Conservation (phyloP, 345 rosid species). For the Melastoma malabathricum region DNA sequence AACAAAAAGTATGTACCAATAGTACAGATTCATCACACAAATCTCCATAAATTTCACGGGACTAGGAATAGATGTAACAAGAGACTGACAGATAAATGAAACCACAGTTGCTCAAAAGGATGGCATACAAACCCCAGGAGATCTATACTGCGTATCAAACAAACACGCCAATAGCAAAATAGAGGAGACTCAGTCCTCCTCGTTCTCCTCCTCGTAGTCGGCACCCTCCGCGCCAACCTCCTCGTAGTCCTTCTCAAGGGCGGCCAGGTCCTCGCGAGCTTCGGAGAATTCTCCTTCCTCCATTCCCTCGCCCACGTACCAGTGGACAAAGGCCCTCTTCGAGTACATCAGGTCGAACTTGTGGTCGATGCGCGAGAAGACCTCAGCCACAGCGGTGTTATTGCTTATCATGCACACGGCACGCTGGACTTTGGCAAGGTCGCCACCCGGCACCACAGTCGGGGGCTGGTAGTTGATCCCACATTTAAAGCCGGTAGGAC, state of each 20-base stretch:
- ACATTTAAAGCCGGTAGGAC: slow-evolving; percentile 60
- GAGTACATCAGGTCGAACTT: slow-evolving; percentile 63
- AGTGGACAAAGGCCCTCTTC: slow-evolving; percentile 57
- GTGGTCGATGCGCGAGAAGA: slow-evolving; percentile 53
- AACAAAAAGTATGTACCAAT: too few relatives aligned
- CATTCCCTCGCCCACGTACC: slow-evolving; percentile 76
- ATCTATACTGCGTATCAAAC: too few relatives aligned
- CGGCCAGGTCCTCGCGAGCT: slow-evolving; percentile 59
- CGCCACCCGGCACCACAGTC: slow-evolving; percentile 64
- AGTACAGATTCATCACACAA: too few relatives aligned
- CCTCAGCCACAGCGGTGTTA: slow-evolving; percentile 60
- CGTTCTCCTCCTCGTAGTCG: slow-evolving; percentile 47
- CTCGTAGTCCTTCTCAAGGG: slow-evolving; percentile 42
- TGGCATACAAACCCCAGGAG: too few relatives aligned
- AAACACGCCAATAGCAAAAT: too few relatives aligned
- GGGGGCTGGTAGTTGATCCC: slow-evolving; percentile 68
- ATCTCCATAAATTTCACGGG: too few relatives aligned
- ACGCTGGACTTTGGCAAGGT: slow-evolving; percentile 57
- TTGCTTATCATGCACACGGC: slow-evolving; percentile 64
- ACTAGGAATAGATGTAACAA: too few relatives aligned
- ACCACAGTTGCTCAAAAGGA: too few relatives aligned
- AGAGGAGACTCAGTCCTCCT: slow-evolving; percentile 14
- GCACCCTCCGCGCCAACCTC: slow-evolving; percentile 68
- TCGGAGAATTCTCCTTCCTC: slow-evolving; percentile 67
- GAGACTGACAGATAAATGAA: too few relatives aligned